Evolutionary conservation across 225 moss, liverwort and hornwort species (phyloP).

Genomic region (Physcomitrellopsis africana): DNA sequence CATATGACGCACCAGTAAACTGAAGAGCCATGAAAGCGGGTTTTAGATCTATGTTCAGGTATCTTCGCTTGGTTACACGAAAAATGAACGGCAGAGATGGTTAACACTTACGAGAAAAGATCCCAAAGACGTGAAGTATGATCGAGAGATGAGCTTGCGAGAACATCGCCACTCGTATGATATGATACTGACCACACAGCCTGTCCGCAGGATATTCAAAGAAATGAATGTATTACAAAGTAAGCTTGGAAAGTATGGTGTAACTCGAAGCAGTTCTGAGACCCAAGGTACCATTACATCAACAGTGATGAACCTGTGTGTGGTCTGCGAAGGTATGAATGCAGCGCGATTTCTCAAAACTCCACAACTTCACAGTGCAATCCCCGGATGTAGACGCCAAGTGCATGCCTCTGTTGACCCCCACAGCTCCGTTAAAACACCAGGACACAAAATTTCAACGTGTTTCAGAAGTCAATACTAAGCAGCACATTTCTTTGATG

Average conservation of each 20-base stretch:
- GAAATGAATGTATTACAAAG: background rate
- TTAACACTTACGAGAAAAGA: conserved; percentile 54
- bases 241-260: background rate
- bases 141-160: conserved; percentile 93
- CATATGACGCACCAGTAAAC: background rate
- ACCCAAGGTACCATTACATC: background rate
- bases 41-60: background rate
- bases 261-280: background rate
- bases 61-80: background rate
- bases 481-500: background rate
- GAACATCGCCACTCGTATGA: conserved; percentile 84
- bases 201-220: conserved; percentile 34
- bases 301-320: conserved; percentile 68
- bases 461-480: background rate
- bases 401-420: conserved; percentile 74
- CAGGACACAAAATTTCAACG: conserved; percentile 7
- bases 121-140: conserved; percentile 95
- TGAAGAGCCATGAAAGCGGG: background rate
- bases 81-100: background rate
- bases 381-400: conserved; percentile 93
- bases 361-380: conserved; percentile 93
- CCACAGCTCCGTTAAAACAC: conserved; percentile 11
- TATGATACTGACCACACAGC: conserved; percentile 94
- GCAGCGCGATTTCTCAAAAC: conserved; percentile 94
- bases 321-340: conserved; percentile 93